A percentile compares a stretch with the other conserved stretches of the same genome.
These are phyloP conservation scores for Chaetomium strumarium DNA, from an alignment of 2,329 filamentous ascomycete genomes.

Conservation along the genomic window DNA sequence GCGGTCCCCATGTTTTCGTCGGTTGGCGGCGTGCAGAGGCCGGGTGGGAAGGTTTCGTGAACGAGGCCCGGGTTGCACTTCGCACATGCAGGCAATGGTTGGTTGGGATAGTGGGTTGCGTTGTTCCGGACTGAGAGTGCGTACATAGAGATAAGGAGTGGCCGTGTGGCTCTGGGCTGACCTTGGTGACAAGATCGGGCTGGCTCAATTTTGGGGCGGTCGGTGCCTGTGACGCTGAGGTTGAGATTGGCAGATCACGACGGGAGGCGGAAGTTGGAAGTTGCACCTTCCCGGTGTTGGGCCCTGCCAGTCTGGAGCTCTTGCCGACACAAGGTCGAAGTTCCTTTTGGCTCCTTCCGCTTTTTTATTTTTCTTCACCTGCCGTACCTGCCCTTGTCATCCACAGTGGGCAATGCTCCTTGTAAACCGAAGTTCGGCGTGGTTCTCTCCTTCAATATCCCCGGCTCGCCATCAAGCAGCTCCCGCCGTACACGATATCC, in stretches of 20 bases:
- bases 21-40: slow-evolving; percentile 28
- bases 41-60: slow-evolving; percentile 5
- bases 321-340: too few species aligned
- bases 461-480: not conserved
- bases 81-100: slow-evolving; percentile 15
- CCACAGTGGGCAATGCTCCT: not conserved
- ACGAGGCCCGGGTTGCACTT: slow-evolving; percentile 7
- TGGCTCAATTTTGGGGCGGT: too few species aligned
- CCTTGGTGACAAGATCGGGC: not conserved
- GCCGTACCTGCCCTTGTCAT: not conserved
- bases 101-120: slow-evolving; percentile 5
- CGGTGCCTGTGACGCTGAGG: too few species aligned
- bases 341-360: too few species aligned
- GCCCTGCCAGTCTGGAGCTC: too few species aligned
- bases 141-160: slow-evolving; percentile 26
- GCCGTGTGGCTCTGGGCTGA: not conserved
- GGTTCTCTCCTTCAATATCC: not conserved
- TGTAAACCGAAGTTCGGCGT: not conserved
- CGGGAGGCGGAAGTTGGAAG: too few species aligned
- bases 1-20: slow-evolving; percentile 32
- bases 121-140: slow-evolving; percentile 14
- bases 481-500: not conserved
- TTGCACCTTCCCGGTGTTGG: too few species aligned
- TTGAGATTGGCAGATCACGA: too few species aligned
- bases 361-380: not conserved